Percentiles rank a stretch among this genome's conserved stretches.
Conservation (phyloP, 192 early-diverging fungal genomes). For the Gryganskiella cystojenkinii region DNA sequence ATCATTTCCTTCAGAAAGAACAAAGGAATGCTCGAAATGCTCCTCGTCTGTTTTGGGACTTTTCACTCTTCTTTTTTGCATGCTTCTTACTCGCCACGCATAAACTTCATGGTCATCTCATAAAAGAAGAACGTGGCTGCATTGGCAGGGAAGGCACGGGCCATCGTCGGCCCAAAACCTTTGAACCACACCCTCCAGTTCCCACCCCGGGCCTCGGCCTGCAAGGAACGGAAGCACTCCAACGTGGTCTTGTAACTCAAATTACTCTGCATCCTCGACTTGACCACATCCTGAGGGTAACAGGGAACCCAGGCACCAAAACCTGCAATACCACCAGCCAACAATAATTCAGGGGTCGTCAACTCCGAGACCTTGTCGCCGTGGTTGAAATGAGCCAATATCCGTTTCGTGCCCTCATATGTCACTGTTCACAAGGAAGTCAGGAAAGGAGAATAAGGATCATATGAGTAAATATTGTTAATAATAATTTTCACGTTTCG, state of each 20-base stretch:
- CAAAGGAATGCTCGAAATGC: too few species aligned
- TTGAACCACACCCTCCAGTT: slow-evolving; percentile 77
- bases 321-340: slow-evolving; percentile 95
- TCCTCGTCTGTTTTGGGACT: too few species aligned
- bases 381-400: slow-evolving; percentile 65
- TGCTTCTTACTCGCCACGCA: slow-evolving; percentile 35
- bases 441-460: background rate
- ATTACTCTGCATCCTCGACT: slow-evolving; percentile 79
- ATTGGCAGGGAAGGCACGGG: slow-evolving; percentile 85
- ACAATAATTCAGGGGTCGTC: slow-evolving; percentile 80
- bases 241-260: slow-evolving; percentile 53
- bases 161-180: slow-evolving; percentile 86
- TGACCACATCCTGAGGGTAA: slow-evolving; percentile 89
- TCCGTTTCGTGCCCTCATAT: slow-evolving; percentile 86
- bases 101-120: slow-evolving; percentile 68
- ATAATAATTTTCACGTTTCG: background rate
- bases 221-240: slow-evolving; percentile 52
- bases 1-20: too few species aligned
- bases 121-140: slow-evolving; percentile 86
- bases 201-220: slow-evolving; percentile 64
- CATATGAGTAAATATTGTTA: background rate
- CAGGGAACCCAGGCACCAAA: slow-evolving; percentile 90
- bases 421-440: slow-evolving; percentile 54
- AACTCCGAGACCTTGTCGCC: slow-evolving; percentile 71
- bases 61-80: too few species aligned